Conservation (phyloP, 2,329 filamentous ascomycete species). For the Dothiorella sarmentorum region DNA sequence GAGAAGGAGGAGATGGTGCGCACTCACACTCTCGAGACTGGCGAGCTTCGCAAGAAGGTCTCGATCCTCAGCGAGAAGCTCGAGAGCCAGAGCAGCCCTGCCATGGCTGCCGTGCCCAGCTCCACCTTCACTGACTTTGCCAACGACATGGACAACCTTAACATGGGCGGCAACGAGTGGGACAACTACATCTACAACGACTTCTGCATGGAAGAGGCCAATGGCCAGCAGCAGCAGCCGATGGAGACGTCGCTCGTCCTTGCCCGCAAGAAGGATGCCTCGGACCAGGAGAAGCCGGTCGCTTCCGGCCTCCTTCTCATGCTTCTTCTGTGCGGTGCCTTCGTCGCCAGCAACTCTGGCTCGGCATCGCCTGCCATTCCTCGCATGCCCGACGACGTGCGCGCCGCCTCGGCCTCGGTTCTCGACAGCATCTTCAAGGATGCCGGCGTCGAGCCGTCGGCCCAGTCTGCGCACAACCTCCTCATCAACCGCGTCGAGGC, state of each 20-base stretch:
- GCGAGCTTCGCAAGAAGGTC: slow-evolving; percentile 89
- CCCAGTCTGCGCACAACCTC: slow-evolving; percentile 33
- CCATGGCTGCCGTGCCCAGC: slow-evolving; percentile 51
- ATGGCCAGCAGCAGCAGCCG: slow-evolving; percentile 33
- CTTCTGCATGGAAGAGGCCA: slow-evolving; percentile 60
- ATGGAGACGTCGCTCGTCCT: slow-evolving; percentile 42
- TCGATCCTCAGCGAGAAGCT: slow-evolving; percentile 72
- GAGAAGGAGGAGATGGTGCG: slow-evolving; percentile 93
- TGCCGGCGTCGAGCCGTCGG: slow-evolving; percentile 56
- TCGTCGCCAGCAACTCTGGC: slow-evolving; percentile 82
- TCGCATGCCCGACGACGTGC: slow-evolving; percentile 75
- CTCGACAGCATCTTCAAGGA: slow-evolving; percentile 81
- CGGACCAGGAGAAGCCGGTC: slow-evolving; percentile 54
- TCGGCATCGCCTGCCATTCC: slow-evolving; percentile 69
- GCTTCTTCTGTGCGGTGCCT: slow-evolving; percentile 94
- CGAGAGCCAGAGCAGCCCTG: slow-evolving; percentile 54
- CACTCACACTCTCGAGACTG: slow-evolving; percentile 82
- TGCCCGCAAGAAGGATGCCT: slow-evolving; percentile 38
- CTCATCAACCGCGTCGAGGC: slow-evolving; percentile 53
- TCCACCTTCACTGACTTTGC: slow-evolving; percentile 69
- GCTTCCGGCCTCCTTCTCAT: slow-evolving; percentile 85
- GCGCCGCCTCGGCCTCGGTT: slow-evolving; percentile 71
- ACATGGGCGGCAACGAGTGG: slow-evolving; percentile 74
- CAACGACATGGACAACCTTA: slow-evolving; percentile 77
- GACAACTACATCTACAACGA: slow-evolving; percentile 76